Evolutionary conservation across 108 stramenopile species (phyloP), one percentile per base, ranked within the genome.

Genomic region (Nitzschia putrida): DNA sequence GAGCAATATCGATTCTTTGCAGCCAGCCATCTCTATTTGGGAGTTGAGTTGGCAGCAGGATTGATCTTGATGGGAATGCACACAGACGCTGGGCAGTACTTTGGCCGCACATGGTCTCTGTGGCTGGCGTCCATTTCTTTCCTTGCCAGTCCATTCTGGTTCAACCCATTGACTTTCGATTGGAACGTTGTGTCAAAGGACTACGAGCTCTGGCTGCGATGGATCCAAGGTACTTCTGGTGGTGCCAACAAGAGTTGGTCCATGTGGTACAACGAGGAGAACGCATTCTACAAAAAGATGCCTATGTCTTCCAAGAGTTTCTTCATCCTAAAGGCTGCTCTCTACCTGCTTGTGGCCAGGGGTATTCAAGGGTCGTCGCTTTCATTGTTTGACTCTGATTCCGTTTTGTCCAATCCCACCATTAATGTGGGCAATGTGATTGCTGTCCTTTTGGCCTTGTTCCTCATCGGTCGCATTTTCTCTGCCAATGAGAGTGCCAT

Each of bases 61-160:
- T 77, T 99, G 57, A 78, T 96, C 45, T 66, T 99, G 11, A 91
- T 97, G 83, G 96, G 89, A 10, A 68, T 89, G 44, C 87, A 85
- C 80, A 92, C 94, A 10, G 81, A 81, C 22, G 92, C 96, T 8
- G 83, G 82, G 55, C 98, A 99, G 77, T 99, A 97, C 83, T 83
- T 88, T 57, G 98, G 97, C 23, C 82, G 96, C 41, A 96, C 98
- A 21, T 99, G 98, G 98, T 96, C 95, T 7, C 72, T 99, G 53
- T 99, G 98, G 98, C 76, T 99, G 16, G 96, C 96, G 14, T 91
- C 91, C 13, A 57, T 95, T 21, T 92, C 96, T 14, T 99, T 99
- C 82, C 76, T 97, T n/a, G 91, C 92, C 18, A 96, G 96, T 57
- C 98, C 98, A 20, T 98, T 99, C 85, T 99, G 98, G 98, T 99